These are phyloP conservation scores for Ambrosiella cleistominuta DNA, from an alignment of 2,329 filamentous ascomycete species.

Conservation along the genomic window DNA sequence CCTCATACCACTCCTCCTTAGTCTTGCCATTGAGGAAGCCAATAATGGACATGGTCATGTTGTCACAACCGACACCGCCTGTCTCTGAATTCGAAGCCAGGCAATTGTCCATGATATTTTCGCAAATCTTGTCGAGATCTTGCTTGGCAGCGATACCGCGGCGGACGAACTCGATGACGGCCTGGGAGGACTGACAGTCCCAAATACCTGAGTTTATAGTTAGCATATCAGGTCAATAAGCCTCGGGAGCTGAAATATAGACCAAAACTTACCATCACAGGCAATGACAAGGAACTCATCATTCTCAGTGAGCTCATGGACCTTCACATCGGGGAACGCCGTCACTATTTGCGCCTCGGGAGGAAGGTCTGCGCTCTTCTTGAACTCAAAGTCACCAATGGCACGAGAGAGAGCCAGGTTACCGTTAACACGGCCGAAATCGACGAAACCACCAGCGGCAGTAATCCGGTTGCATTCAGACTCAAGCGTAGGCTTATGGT, in stretches of 20 bases:
- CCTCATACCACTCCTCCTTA: conserved; percentile 97
- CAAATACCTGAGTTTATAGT: conserved; percentile 58
- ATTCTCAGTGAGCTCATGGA: conserved; percentile 78
- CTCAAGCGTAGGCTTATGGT: conserved; percentile 98
- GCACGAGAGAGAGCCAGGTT: conserved; percentile 92
- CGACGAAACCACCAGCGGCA: conserved; percentile 90
- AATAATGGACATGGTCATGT: conserved; percentile 95
- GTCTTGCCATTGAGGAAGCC: conserved; percentile 79
- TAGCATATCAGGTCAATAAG: conserved; percentile 11
- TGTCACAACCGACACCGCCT: conserved; percentile 93
- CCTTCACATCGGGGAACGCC: conserved; percentile 82
- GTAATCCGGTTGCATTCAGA: conserved; percentile 92
- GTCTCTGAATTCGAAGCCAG: conserved; percentile 95
- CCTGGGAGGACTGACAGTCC: conserved; percentile 98
- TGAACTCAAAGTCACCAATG: conserved; percentile 98
- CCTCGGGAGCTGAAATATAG: background rate
- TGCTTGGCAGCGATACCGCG: conserved; percentile 94
- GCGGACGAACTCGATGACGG: conserved; percentile 90
- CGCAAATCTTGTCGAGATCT: conserved; percentile 83
- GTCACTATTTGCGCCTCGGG: conserved; percentile 99
- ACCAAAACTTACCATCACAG: conserved; percentile 61
- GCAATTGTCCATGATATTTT: conserved; percentile 99
- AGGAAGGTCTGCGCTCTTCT: conserved; percentile 91
- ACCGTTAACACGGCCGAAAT: conserved; percentile 95
- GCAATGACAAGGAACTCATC: conserved; percentile 92